Base-by-base conservation (phyloP, 306 rosid genomes). In the Trifolium repens region DNA sequence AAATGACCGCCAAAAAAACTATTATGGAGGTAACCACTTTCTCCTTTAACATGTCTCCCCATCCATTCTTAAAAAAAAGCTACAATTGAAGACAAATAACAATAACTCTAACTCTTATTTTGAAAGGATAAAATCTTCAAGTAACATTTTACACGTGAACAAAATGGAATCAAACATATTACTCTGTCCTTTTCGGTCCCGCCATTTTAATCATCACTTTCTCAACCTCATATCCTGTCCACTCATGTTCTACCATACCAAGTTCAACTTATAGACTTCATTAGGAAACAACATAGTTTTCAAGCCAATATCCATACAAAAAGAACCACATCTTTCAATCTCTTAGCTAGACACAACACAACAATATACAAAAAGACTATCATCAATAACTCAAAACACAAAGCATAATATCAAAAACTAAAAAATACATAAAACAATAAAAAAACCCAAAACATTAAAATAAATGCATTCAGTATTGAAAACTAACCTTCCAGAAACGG, bases 401-500 rank as follows among this genome's bases (percentile, higher is more conserved):
- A 64, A 7, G 49, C 8, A 8, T 9, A 63, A 3, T 16, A 64
- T 37, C 9, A 16, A 60, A 46, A 42, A 73, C 35, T 44, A 4
- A n/a, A 59, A 65, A 44, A 72, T 27, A 7, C 3, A 40, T 40
- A 22, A 62, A n/a, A n/a, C n/a, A n/a, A n/a, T n/a, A n/a, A n/a
- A n/a, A n/a, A n/a, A n/a, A n/a, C 0, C 42, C 24, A 61, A 15
- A 62, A 34, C 44, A n/a, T 19, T 8, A 62, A 34, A 35, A 62
- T 3, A 35, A 34, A n/a, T 1, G 13, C 27, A 62, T 14, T 60
- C 2, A 12, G n/a, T n/a, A n/a, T n/a, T n/a, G n/a, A n/a, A 50
- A 49, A 16, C 34, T 1, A 5, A 96, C 99, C 99, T 89, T 30
- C 99, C 96, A 27, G 93, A 83, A 81, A 89, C 87, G 12, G 97